phyloP scores from a whole-genome alignment of 1,139 yeast genomes.

The Debaryomyces fabryi region DNA sequence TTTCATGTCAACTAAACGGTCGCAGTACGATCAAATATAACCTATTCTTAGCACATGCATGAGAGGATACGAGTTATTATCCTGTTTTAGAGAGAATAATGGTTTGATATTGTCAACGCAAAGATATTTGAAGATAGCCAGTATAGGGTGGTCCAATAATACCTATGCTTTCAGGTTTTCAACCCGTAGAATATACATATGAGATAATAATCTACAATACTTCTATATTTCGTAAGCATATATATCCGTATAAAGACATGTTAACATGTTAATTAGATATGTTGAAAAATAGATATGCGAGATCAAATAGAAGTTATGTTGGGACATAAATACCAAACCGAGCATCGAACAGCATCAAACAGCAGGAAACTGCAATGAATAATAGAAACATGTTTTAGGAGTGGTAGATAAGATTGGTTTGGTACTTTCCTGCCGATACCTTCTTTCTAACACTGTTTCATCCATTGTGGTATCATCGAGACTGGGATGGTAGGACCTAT shows the following conservation, averaged over 20 bases:
- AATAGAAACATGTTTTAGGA: background rate
- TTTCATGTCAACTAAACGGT: background rate
- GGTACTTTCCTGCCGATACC: background rate
- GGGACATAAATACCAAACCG: background rate
- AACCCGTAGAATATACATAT: background rate
- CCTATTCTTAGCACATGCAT: conserved; percentile 1
- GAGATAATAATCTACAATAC: background rate
- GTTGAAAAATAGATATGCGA: background rate
- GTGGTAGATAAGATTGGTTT: background rate
- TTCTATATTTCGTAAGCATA: background rate
- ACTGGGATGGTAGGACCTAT: background rate
- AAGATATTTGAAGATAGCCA: background rate
- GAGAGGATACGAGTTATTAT: background rate
- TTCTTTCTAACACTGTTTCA: background rate
- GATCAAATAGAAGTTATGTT: background rate
- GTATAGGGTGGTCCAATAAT: no score
- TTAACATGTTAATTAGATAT: background rate
- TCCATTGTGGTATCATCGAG: background rate
- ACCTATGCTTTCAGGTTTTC: background rate
- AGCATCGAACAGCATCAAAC: background rate
- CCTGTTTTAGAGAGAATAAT: background rate
- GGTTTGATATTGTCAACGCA: background rate
- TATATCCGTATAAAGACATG: background rate
- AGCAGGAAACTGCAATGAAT: background rate
- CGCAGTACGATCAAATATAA: background rate